A percentile compares a stretch with the other conserved stretches of the same genome.
phyloP scores from a whole-genome alignment of 371 early-diverging fungal genomes.

The Chytridiales sp. region DNA sequence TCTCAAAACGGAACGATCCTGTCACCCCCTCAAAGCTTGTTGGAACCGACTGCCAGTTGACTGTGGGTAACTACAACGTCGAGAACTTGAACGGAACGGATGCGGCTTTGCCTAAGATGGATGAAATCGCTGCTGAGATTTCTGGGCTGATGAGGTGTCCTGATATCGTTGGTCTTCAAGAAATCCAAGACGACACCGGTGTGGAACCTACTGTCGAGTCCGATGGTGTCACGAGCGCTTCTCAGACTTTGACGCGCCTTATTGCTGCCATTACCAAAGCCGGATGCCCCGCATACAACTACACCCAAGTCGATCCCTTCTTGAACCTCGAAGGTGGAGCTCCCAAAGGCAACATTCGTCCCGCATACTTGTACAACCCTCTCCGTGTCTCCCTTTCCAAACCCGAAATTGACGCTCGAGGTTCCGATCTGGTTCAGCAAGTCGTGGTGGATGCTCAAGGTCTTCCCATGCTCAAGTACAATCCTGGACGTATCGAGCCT shows the following conservation, averaged over 20 bases:
- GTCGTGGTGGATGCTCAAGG: not conserved
- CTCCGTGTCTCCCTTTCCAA: constrained; percentile 7
- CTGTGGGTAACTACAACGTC: constrained; percentile 21
- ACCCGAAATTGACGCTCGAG: not conserved
- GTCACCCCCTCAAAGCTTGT: too few relatives aligned
- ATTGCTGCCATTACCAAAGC: constrained; percentile 9
- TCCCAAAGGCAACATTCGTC: constrained; percentile 23
- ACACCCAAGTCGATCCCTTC: constrained; percentile 13
- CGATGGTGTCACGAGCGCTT: not conserved
- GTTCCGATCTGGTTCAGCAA: not conserved
- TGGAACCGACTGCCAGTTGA: constrained; percentile 2
- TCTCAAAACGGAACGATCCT: not conserved
- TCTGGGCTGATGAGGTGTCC: constrained; percentile 11
- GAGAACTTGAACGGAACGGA: constrained; percentile 15
- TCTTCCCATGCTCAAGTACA: constrained; percentile 13
- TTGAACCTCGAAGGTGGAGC: constrained; percentile 20
- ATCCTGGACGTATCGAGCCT: constrained; percentile 24
- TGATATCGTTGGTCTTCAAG: constrained; percentile 18
- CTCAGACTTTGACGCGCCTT: constrained; percentile 6
- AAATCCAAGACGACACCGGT: constrained; percentile 21
- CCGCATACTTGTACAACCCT: constrained; percentile 17
- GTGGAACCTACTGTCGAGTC: not conserved
- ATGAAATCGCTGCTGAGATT: constrained; percentile 13
- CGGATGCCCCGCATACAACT: constrained; percentile 20
- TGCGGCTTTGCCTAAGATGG: not conserved